phyloP scores from a whole-genome alignment of 164 flowering plant genomes.

The Piper betle region DNA sequence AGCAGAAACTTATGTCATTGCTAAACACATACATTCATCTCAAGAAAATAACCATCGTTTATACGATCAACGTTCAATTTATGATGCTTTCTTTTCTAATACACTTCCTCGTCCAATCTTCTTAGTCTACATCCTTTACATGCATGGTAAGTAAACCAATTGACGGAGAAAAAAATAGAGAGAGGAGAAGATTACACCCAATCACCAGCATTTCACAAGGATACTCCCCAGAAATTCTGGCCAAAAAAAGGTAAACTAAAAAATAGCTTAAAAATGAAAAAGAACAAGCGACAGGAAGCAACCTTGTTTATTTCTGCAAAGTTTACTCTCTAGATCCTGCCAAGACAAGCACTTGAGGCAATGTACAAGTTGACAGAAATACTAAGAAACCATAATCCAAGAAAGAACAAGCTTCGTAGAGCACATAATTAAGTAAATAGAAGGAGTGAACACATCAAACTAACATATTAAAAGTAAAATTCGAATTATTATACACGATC shows the following conservation, averaged over 20 bases:
- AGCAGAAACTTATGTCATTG: not conserved
- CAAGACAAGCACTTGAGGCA: not conserved
- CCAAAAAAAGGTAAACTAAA: not conserved
- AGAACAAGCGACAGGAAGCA: not conserved
- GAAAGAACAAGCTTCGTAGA: not conserved
- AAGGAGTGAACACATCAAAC: not conserved
- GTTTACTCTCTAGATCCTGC: not conserved
- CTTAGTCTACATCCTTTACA: not conserved
- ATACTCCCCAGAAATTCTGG: not conserved
- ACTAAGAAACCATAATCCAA: no score
- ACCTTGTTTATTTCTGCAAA: not conserved
- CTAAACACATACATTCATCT: no score
- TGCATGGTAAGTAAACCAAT: not conserved
- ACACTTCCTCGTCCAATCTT: not conserved
- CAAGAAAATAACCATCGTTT: not conserved
- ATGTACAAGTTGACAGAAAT: not conserved
- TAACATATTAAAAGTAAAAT: not conserved
- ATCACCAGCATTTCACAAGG: no score
- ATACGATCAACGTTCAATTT: not conserved
- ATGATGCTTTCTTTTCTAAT: no score
- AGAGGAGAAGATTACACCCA: no score
- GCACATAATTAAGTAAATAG: not conserved
- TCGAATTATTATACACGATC: no score
- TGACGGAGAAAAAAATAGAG: not conserved
- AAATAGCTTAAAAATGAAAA: not conserved